These are phyloP conservation scores for Xerocomellus dryophilus DNA, from an alignment of 768 basidiomycete species.

Conservation along the genomic window DNA sequence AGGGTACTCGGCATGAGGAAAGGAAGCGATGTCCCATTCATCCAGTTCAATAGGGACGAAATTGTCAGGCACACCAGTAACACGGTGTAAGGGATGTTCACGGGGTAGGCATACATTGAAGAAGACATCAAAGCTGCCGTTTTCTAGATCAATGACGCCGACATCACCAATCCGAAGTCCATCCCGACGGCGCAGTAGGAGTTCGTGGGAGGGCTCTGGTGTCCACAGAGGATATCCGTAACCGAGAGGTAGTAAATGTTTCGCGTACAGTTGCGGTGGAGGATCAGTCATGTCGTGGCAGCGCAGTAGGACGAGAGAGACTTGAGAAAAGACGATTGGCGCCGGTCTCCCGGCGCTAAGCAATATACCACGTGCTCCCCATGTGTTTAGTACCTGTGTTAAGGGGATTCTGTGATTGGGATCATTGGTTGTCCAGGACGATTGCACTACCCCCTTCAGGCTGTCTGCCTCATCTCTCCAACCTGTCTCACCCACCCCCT, in stretches of 20 bases:
- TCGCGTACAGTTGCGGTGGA: slow-evolving; percentile 15
- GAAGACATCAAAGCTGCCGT: slow-evolving; percentile 35
- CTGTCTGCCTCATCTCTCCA: too few species aligned
- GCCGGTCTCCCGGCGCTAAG: neutral
- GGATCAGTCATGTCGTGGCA: neutral
- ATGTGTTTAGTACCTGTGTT: too few species aligned
- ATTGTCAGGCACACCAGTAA: slow-evolving; percentile 23
- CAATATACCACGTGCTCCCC: neutral
- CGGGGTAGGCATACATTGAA: slow-evolving; percentile 37
- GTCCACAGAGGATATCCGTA: slow-evolving; percentile 35
- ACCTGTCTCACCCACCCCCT: too few species aligned
- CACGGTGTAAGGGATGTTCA: slow-evolving; percentile 22
- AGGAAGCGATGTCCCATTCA: slow-evolving; percentile 4
- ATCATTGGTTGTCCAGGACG: too few species aligned
- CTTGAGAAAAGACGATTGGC: neutral
- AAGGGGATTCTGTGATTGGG: too few species aligned
- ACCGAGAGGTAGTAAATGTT: slow-evolving; percentile 4
- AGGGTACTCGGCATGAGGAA: slow-evolving; percentile 11
- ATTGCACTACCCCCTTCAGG: too few species aligned
- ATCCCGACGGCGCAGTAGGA: slow-evolving; percentile 1
- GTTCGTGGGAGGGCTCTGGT: slow-evolving; percentile 26
- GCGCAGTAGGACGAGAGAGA: neutral
- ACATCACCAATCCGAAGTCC: slow-evolving; percentile 37
- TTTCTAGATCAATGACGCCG: slow-evolving; percentile 27
- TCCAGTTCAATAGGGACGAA: slow-evolving; percentile 23